These are phyloP conservation scores for Vitis rotundifolia DNA, from an alignment of 164 flowering plant genomes.

Conservation along the genomic window DNA sequence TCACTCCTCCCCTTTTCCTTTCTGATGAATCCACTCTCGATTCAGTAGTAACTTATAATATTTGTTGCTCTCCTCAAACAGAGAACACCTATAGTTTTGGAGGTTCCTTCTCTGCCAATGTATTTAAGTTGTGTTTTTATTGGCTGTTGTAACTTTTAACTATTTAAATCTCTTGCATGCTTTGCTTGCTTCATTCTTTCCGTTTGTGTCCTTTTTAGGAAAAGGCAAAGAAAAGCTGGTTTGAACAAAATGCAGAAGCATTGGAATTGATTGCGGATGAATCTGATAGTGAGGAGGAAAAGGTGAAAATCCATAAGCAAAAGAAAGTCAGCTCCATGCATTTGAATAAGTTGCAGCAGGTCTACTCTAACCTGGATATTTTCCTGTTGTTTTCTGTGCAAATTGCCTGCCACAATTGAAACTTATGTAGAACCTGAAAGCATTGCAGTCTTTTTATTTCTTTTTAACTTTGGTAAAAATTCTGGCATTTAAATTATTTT, in stretches of 20 bases:
- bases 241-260: slow-evolving; percentile 78
- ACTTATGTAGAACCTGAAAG: not conserved
- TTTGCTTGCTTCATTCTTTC: not conserved
- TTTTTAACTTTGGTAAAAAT: not conserved
- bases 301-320: slow-evolving; percentile 53
- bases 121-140: too few species aligned
- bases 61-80: too few species aligned
- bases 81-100: too few species aligned
- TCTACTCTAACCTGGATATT: slow-evolving; percentile 13
- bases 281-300: slow-evolving; percentile 86
- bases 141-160: too few species aligned
- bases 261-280: slow-evolving; percentile 70
- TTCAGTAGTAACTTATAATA: too few species aligned
- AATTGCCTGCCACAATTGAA: not conserved
- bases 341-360: slow-evolving; percentile 75
- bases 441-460: not conserved
- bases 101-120: too few species aligned
- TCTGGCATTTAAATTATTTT: not conserved
- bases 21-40: too few species aligned
- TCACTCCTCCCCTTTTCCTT: too few species aligned
- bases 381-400: slow-evolving; percentile 2
- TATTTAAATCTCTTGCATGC: too few species aligned
- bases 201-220: slow-evolving; percentile 43
- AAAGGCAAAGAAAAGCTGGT: slow-evolving; percentile 78
- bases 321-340: slow-evolving; percentile 54